Percentiles rank a stretch among this genome's conserved stretches.
Conservation (phyloP, 768 basidiomycete species). For the Lactifluus volemus region DNA sequence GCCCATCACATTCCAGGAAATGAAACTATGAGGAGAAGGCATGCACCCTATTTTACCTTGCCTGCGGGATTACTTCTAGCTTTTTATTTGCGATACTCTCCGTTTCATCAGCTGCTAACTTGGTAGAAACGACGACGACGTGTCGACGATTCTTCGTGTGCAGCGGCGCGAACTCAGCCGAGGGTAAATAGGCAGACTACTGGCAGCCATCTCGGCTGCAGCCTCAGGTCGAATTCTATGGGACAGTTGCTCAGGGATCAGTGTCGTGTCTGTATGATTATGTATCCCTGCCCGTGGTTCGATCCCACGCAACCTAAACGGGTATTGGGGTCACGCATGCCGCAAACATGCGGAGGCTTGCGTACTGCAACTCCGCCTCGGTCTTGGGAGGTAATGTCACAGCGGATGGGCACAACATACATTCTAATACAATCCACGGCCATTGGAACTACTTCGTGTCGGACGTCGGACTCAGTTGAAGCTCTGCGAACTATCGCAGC, state of each 20-base stretch:
- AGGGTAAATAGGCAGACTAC: neutral
- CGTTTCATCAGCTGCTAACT: neutral
- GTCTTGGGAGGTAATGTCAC: neutral
- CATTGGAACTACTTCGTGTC: neutral
- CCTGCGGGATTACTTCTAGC: neutral
- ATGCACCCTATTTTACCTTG: neutral
- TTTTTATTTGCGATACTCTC: neutral
- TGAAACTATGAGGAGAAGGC: neutral
- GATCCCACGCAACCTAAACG: neutral
- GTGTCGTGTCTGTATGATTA: neutral
- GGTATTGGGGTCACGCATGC: neutral
- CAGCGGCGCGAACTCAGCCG: neutral
- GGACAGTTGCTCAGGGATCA: neutral
- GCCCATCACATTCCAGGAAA: neutral
- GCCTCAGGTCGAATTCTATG: neutral
- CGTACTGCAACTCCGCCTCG: neutral
- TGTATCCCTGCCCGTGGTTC: neutral
- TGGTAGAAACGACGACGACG: conserved; percentile 7
- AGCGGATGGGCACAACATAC: neutral
- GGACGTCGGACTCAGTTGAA: neutral
- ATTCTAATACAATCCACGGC: neutral
- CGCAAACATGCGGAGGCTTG: neutral
- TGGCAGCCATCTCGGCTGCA: neutral
- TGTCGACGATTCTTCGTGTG: conserved; percentile 16
- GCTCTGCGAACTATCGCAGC: neutral